Evolutionary conservation across 1,284 basidiomycete species (phyloP).

Genomic region (Trametes versicolor): DNA sequence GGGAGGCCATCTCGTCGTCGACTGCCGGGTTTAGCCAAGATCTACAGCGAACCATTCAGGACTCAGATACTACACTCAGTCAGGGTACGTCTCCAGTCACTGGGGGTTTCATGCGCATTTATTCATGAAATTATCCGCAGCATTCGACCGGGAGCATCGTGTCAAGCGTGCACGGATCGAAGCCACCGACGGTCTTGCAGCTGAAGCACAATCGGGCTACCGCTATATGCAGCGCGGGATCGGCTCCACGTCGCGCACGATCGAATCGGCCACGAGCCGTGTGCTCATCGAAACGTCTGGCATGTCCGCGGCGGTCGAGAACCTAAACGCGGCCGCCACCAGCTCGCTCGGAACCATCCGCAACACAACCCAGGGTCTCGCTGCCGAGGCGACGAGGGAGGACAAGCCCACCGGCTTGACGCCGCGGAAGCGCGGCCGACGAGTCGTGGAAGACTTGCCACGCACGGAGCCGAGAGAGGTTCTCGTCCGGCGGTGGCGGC

Average conservation of each 20-base stretch:
- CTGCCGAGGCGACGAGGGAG: constrained; percentile 66
- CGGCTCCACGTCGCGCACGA: constrained; percentile 57
- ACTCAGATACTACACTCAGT: constrained; percentile 53
- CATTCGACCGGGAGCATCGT: constrained; percentile 66
- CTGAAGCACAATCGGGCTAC: constrained; percentile 62
- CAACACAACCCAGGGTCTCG: constrained; percentile 59
- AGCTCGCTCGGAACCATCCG: constrained; percentile 59
- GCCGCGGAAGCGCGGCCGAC: constrained; percentile 75
- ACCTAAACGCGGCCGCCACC: constrained; percentile 51
- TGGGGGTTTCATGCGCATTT: neutral
- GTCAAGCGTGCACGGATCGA: constrained; percentile 77
- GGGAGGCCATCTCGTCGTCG: constrained; percentile 55
- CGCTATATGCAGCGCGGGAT: constrained; percentile 59
- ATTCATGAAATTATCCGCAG: constrained; percentile 43
- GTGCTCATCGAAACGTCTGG: constrained; percentile 57
- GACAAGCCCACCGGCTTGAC: constrained; percentile 75
- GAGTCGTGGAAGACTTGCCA: constrained; percentile 75
- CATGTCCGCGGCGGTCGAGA: constrained; percentile 51
- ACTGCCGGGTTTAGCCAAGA: constrained; percentile 62
- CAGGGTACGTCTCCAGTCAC: constrained; percentile 51
- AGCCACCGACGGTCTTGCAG: constrained; percentile 57
- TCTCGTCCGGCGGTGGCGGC: constrained; percentile 62
- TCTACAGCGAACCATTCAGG: constrained; percentile 59
- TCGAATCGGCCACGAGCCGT: constrained; percentile 56
- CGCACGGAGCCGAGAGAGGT: constrained; percentile 68